Evolutionary conservation across 257 asterid species (phyloP).

Genomic region (Nicotiana sylvestris): DNA sequence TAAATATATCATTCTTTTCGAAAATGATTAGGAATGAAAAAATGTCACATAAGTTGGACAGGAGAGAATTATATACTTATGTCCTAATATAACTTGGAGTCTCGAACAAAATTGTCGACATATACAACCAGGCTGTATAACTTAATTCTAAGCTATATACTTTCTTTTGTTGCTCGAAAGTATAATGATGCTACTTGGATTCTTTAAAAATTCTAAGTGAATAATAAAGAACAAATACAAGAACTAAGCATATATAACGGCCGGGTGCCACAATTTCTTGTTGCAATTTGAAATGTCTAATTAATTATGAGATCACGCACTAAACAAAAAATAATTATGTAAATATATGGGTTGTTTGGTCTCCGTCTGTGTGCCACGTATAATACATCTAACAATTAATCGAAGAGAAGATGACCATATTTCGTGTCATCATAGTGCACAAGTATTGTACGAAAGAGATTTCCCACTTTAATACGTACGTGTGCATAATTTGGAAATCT

Average conservation of each 20-base stretch:
- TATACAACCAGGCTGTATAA: no score
- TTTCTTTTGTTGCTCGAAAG: no score
- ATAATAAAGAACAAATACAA: no score
- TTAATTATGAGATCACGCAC: neutral
- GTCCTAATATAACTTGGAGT: no score
- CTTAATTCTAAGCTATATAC: no score
- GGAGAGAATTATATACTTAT: no score
- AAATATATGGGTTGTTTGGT: neutral
- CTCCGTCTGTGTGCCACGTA: neutral
- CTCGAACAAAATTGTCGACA: no score
- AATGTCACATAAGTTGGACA: no score
- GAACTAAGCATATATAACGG: neutral
- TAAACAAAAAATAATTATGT: neutral
- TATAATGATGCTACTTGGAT: no score
- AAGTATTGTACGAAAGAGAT: neutral
- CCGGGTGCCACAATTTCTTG: neutral
- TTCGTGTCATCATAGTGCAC: neutral
- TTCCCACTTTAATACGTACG: neutral
- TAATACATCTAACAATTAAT: neutral
- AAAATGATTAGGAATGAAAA: no score
- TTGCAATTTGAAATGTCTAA: neutral
- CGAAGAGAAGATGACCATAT: neutral
- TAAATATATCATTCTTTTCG: no score
- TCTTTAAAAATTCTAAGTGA: no score
- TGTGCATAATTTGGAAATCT: neutral